Evolutionary conservation across 352 stramenopile genomes (phyloP).

Genomic region (Pythium grandisporangium): DNA sequence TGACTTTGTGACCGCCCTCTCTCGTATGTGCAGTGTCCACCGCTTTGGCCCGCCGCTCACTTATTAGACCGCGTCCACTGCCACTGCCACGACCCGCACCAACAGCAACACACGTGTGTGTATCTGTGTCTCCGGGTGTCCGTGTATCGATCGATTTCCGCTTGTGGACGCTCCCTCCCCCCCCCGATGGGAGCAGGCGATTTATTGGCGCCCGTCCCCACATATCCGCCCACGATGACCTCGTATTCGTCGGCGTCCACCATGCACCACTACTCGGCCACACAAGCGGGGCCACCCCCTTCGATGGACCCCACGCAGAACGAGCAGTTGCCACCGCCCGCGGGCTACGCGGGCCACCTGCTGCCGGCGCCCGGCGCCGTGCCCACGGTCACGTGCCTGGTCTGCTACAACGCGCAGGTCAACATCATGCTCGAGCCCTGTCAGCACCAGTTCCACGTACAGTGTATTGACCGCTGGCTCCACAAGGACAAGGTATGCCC

Average conservation of each 20-base stretch:
- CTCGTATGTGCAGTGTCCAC: too few species aligned
- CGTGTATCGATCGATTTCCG: too few species aligned
- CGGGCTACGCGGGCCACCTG: slow-evolving; percentile 9
- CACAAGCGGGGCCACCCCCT: neutral
- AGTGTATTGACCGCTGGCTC: slow-evolving; percentile 63
- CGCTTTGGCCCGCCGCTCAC: too few species aligned
- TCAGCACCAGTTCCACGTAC: slow-evolving; percentile 70
- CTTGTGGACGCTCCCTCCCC: too few species aligned
- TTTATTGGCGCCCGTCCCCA: too few species aligned
- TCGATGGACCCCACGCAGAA: neutral
- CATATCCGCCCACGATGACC: slow-evolving; percentile 14
- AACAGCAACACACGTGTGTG: too few species aligned
- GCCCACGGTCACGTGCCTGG: slow-evolving; percentile 31
- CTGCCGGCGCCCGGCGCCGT: too few species aligned
- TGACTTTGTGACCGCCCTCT: too few species aligned
- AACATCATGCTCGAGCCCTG: slow-evolving; percentile 55
- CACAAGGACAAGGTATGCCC: slow-evolving; percentile 75
- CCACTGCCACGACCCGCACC: too few species aligned
- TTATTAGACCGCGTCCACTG: too few species aligned
- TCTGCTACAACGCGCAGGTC: slow-evolving; percentile 38
- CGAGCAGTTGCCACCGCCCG: slow-evolving; percentile 1
- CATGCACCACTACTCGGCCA: slow-evolving; percentile 7
- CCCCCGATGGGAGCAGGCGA: too few species aligned
- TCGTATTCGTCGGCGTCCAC: slow-evolving; percentile 7
- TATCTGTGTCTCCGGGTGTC: too few species aligned